Conservation (phyloP, 2,329 filamentous ascomycete genomes). For the Cryphonectria parasitica region DNA sequence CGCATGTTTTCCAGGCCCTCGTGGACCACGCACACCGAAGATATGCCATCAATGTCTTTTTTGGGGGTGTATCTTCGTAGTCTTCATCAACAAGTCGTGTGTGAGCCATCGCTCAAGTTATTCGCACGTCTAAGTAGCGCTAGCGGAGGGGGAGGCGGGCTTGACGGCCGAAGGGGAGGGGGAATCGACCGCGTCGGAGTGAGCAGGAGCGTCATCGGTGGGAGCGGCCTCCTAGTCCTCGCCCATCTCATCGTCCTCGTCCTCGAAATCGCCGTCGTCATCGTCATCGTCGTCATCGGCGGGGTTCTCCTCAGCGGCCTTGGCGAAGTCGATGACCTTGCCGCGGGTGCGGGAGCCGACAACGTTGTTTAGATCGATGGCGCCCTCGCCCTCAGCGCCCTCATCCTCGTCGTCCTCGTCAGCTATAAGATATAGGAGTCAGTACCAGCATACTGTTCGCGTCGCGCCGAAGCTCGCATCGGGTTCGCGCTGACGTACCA, state of each 20-base stretch:
- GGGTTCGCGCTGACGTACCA: slow-evolving; percentile 34
- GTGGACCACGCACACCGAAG: slow-evolving; percentile 11
- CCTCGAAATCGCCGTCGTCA: slow-evolving; percentile 67
- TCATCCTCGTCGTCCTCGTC: slow-evolving; percentile 63
- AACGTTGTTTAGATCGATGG: slow-evolving; percentile 90
- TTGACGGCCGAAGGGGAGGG: slow-evolving; percentile 7
- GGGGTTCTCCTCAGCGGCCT: slow-evolving; percentile 80
- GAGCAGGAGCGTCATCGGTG: slow-evolving; percentile 10
- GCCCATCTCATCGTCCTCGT: slow-evolving; percentile 73
- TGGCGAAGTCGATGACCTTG: slow-evolving; percentile 89
- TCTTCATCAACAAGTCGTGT: slow-evolving; percentile 25
- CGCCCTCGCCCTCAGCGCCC: slow-evolving; percentile 82
- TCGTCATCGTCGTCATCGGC: slow-evolving; percentile 81
- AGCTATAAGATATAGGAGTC: slow-evolving; percentile 26
- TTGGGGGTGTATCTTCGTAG: slow-evolving; percentile 16
- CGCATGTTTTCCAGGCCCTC: slow-evolving; percentile 8
- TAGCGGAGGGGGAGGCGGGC: slow-evolving; percentile 14
- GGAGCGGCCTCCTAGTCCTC: slow-evolving; percentile 46
- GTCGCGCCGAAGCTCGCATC: slow-evolving; percentile 4
- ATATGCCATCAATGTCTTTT: not conserved
- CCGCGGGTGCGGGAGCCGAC: slow-evolving; percentile 89
- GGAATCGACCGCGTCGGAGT: slow-evolving; percentile 8
- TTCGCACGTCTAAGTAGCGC: slow-evolving; percentile 1
- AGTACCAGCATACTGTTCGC: slow-evolving; percentile 27
- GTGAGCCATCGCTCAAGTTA: not conserved